Evolutionary conservation across 768 basidiomycete genomes (phyloP), one percentile per base, ranked within the genome.

Genomic region (Cystobasidium onofrii): DNA sequence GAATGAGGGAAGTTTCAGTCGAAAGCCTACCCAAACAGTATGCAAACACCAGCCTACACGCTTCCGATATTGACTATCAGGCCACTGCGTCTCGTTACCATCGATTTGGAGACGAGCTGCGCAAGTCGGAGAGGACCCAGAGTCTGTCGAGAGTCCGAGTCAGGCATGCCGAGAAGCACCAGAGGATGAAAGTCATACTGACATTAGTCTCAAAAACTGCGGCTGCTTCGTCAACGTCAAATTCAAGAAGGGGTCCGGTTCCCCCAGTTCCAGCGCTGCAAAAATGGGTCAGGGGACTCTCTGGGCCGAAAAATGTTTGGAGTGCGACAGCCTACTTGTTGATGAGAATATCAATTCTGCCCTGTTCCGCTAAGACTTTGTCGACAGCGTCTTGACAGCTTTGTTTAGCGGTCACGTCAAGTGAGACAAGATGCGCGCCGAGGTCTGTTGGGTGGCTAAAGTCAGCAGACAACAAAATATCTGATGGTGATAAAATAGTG

Each of bases 291-390:
- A 67, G 23, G 4, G n/a, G n/a, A n/a, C n/a, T n/a, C n/a, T n/a
- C n/a, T n/a, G n/a, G n/a, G n/a, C n/a, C n/a, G n/a, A n/a, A n/a
- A n/a, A n/a, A n/a, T n/a, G n/a, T n/a, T n/a, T n/a, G n/a, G n/a
- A n/a, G n/a, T n/a, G n/a, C n/a, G n/a, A n/a, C n/a, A n/a, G n/a
- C 65, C 2, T 15, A 67, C 65, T 67, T 67, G 44, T 67, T 67
- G 44, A 67, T 54, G 9, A 67, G 65, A 23, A 67, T 54, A 23
- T 67, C 65, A 31, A 67, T 67, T 29, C 65, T 36, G 17, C 65
- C 65, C 23, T 67, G 41, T 36, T 43, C 44, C 9, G 39, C 3
- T 2, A 52, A 1, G 2, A 67, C 25, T 15, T 36, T 67, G 6
- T 7, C 29, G 41, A 67, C 44, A 7, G 65, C 65, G 25, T 43